phyloP scores from a whole-genome alignment of 371 early-diverging fungal genomes.

The Mucor plumbeus region DNA sequence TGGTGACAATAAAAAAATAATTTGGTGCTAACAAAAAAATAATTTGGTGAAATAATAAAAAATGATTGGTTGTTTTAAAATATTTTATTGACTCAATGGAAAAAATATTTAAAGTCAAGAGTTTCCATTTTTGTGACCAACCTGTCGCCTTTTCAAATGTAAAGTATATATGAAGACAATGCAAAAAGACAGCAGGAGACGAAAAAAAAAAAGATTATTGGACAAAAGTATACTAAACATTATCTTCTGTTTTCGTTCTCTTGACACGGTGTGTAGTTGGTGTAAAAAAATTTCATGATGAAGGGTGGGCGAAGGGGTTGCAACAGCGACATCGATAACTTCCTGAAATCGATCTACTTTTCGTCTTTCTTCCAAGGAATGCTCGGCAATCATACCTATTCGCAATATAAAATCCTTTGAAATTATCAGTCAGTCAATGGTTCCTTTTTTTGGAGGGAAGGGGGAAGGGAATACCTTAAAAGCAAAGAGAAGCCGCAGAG shows the following conservation, averaged over 20 bases:
- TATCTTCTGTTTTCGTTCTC: not conserved
- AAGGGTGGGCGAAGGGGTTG: conserved; percentile 4
- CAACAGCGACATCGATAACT: conserved; percentile 18
- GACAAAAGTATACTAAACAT: too few species aligned
- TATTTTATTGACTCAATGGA: too few species aligned
- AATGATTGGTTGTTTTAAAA: too few species aligned
- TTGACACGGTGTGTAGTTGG: conserved; percentile 10
- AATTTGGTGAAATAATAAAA: too few species aligned
- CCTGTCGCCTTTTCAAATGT: too few species aligned
- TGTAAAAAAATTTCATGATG: conserved; percentile 18
- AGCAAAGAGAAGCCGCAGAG: conserved; percentile 17
- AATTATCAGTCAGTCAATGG: conserved; percentile 17
- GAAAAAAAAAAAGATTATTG: too few species aligned
- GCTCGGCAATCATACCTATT: conserved; percentile 8
- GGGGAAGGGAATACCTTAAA: conserved; percentile 9
- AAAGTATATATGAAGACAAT: too few species aligned
- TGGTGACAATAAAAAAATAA: too few species aligned
- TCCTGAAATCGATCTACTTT: conserved; percentile 15
- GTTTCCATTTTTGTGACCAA: too few species aligned
- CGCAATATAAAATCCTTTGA: conserved; percentile 11
- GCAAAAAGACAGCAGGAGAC: too few species aligned
- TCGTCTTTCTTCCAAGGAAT: conserved; percentile 11
- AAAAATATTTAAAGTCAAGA: too few species aligned
- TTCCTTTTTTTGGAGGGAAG: conserved; percentile 9
- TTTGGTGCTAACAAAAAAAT: too few species aligned